phyloP scores from a whole-genome alignment of 257 asterid genomes.

The Nemophila menziesii region DNA sequence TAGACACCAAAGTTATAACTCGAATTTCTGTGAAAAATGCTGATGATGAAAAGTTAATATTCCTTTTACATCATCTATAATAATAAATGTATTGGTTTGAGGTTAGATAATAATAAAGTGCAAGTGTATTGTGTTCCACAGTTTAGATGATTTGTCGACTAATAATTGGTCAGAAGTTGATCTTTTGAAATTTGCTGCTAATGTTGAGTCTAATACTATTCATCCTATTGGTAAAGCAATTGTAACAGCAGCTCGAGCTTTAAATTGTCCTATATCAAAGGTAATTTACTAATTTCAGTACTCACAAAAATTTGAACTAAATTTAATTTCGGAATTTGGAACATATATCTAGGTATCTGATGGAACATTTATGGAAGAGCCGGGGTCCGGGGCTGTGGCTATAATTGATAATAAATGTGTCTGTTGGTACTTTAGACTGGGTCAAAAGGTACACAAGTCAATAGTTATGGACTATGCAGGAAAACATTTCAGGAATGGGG shows the following conservation, averaged over 20 bases:
- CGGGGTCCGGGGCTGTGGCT: constrained; percentile 98
- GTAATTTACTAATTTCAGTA: constrained; percentile 15
- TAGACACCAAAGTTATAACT: constrained; percentile 61
- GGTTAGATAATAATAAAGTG: constrained; percentile 9
- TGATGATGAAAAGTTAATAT: constrained; percentile 40
- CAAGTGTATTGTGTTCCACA: constrained; percentile 34
- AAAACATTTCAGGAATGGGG: constrained; percentile 98
- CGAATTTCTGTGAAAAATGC: constrained; percentile 25
- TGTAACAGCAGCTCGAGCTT: constrained; percentile 67
- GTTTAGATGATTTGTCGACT: constrained; percentile 30
- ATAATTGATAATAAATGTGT: constrained; percentile 52
- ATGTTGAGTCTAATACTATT: constrained; percentile 85
- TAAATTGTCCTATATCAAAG: constrained; percentile 44
- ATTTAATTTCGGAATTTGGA: background rate
- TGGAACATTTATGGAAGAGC: constrained; percentile 90
- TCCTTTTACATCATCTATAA: background rate
- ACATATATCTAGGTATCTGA: constrained; percentile 46
- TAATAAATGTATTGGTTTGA: background rate
- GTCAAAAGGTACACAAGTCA: constrained; percentile 51
- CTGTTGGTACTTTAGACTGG: constrained; percentile 95
- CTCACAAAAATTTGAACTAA: background rate
- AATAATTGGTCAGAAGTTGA: constrained; percentile 73
- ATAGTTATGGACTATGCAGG: no score
- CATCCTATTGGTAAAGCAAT: constrained; percentile 99
- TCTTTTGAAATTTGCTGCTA: constrained; percentile 78